These are phyloP conservation scores for Brettanomyces custersianus DNA, from an alignment of 805 yeast species.

Conservation along the genomic window DNA sequence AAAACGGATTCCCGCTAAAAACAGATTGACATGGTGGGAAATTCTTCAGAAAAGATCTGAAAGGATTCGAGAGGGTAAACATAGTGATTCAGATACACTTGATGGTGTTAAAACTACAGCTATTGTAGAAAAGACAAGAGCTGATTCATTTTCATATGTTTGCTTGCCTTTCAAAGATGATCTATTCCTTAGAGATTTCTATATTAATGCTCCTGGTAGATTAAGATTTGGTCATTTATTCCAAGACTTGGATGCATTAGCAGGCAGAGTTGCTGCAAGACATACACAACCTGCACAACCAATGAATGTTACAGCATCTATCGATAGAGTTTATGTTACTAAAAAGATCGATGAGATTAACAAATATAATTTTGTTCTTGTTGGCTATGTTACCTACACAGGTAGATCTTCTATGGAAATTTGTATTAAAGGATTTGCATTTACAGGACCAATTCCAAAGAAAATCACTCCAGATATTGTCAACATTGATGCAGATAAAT, in stretches of 20 bases:
- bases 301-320: conserved; percentile 90
- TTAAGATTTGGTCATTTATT: conserved; percentile 87
- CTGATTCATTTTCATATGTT: conserved; percentile 66
- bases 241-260: conserved; percentile 89
- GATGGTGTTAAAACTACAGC: conserved; percentile 63
- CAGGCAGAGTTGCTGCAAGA: conserved; percentile 87
- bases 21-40: conserved; percentile 75
- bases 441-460: conserved; percentile 43
- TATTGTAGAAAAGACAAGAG: conserved; percentile 64
- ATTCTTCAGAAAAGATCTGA: conserved; percentile 69
- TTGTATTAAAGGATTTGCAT: conserved; percentile 79
- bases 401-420: conserved; percentile 96
- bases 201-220: conserved; percentile 86
- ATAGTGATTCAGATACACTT: conserved; percentile 62
- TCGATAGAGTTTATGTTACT: conserved; percentile 82
- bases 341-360: conserved; percentile 73
- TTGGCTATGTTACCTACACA: conserved; percentile 92
- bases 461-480: conserved; percentile 47
- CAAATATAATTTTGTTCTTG: conserved; percentile 67
- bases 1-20: conserved; percentile 25
- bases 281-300: conserved; percentile 96
- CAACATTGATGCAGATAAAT: conserved; percentile 43
- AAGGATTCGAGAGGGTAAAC: conserved; percentile 65
- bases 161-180: conserved; percentile 80
- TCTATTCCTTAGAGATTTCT: conserved; percentile 72